Conservation (phyloP, 1,284 basidiomycete genomes). For the Cronartium ribicola region DNA sequence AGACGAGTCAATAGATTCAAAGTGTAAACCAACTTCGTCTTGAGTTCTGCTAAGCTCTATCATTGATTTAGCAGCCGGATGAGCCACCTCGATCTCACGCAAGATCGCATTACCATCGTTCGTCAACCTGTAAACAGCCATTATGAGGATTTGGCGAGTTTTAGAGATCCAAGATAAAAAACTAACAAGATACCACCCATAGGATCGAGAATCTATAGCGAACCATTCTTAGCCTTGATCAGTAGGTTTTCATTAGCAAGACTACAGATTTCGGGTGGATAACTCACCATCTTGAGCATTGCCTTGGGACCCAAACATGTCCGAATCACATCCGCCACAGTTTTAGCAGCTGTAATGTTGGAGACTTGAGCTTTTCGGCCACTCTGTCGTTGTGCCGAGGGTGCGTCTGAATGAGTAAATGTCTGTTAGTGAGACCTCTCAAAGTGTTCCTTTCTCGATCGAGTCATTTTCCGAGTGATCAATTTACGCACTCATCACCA, state of each 20-base stretch:
- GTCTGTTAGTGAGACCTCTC: neutral
- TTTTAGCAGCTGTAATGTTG: conserved; percentile 98
- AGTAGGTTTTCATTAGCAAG: conserved; percentile 56
- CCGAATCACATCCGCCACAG: conserved; percentile 96
- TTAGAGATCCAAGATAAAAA: too few relatives aligned
- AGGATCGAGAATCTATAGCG: conserved; percentile 55
- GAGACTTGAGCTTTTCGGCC: conserved; percentile 94
- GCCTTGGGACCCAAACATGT: conserved; percentile 96
- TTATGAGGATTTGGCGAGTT: conserved; percentile 1
- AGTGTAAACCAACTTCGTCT: conserved; percentile 74
- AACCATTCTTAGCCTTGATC: too few relatives aligned
- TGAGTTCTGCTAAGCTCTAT: conserved; percentile 95
- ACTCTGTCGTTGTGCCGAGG: conserved; percentile 84
- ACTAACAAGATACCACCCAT: conserved; percentile 92
- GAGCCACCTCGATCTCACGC: conserved; percentile 94
- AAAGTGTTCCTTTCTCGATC: neutral
- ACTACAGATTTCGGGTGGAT: neutral
- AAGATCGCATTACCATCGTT: conserved; percentile 98
- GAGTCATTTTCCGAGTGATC: neutral
- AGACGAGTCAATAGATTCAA: neutral
- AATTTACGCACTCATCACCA: conserved; percentile 38
- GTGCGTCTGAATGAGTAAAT: conserved; percentile 14
- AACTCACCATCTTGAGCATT: conserved; percentile 97
- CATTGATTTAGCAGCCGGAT: conserved; percentile 99
- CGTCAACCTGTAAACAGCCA: conserved; percentile 64